Evolutionary conservation across 129 eudicot species (phyloP).

Genomic region (Tagetes erecta): DNA sequence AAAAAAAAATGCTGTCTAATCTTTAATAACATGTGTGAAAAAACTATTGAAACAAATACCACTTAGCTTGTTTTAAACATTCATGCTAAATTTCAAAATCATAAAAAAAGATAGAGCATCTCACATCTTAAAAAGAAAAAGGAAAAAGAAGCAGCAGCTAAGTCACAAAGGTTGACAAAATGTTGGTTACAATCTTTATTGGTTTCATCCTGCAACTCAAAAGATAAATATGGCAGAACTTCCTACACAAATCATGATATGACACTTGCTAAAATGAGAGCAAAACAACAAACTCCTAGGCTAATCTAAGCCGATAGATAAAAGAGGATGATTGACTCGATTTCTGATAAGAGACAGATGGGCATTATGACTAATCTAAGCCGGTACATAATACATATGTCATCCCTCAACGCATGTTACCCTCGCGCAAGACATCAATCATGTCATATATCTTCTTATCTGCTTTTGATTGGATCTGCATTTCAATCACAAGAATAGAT

Average conservation of each 20-base stretch:
- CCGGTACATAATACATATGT: background rate
- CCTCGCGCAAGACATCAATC: conserved; percentile 95
- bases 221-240: background rate
- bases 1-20: no score
- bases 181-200: no score
- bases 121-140: no score
- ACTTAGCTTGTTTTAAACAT: background rate
- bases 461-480: conserved; percentile 72
- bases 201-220: no score
- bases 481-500: conserved; percentile 22
- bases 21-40: no score
- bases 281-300: background rate
- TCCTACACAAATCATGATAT: conserved; percentile 3
- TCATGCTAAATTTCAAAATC: background rate
- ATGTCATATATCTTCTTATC: conserved; percentile 83
- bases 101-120: background rate
- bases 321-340: conserved; percentile 10
- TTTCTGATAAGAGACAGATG: background rate
- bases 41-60: background rate
- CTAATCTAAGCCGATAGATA: conserved; percentile 7
- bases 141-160: no score
- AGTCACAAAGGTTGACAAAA: no score
- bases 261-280: background rate
- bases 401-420: conserved; percentile 68
- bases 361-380: conserved; percentile 13